Evolutionary conservation across 345 rosid species (phyloP).

Genomic region (Aquilaria malaccensis): DNA sequence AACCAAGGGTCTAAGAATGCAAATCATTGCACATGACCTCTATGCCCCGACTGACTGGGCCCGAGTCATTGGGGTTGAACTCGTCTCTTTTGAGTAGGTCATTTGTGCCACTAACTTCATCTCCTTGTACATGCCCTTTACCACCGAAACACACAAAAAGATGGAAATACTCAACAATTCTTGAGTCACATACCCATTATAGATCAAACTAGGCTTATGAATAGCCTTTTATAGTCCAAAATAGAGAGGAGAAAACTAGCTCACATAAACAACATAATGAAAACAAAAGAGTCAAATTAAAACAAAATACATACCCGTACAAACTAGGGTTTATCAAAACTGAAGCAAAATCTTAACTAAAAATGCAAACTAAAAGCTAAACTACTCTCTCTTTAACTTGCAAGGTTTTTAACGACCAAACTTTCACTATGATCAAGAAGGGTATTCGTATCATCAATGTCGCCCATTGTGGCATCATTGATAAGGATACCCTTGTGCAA

Average conservation of each 20-base stretch:
- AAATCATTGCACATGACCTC: conserved; percentile 77
- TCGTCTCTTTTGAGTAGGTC: conserved; percentile 74
- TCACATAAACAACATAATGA: too few relatives aligned
- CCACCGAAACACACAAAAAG: conserved; percentile 19
- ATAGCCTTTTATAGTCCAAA: too few relatives aligned
- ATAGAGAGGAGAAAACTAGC: too few relatives aligned
- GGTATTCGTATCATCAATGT: conserved; percentile 79
- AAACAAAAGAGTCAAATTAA: too few relatives aligned
- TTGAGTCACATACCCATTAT: too few relatives aligned
- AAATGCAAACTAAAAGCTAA: too few relatives aligned
- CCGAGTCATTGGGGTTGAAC: conserved; percentile 64
- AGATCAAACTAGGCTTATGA: too few relatives aligned
- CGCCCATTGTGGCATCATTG: conserved; percentile 86
- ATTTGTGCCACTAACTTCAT: conserved; percentile 62
- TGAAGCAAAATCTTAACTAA: too few relatives aligned
- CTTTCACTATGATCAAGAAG: conserved; percentile 62
- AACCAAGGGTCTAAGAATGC: conserved; percentile 83
- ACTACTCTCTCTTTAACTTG: conserved; percentile 15
- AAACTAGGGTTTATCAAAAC: too few relatives aligned
- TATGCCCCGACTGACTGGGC: conserved; percentile 81
- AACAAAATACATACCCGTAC: too few relatives aligned
- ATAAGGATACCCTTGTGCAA: conserved; percentile 66
- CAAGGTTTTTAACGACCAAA: conserved; percentile 56
- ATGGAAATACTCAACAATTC: too few relatives aligned
- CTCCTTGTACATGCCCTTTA: conserved; percentile 80